Evolutionary conservation across 1,284 basidiomycete genomes (phyloP).

Genomic region (Ustilago esculenta): DNA sequence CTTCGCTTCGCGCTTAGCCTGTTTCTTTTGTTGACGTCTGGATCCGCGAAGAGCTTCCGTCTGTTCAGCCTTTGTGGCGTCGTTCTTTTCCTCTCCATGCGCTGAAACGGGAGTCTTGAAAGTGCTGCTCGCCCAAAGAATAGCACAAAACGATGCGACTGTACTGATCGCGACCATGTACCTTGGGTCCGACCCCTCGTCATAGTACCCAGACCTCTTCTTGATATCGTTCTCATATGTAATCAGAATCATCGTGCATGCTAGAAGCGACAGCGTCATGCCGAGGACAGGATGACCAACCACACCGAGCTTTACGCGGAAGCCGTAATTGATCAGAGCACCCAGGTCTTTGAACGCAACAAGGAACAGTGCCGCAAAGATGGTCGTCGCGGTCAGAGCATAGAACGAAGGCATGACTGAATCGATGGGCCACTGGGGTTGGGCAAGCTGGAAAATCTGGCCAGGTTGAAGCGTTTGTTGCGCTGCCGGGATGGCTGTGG

Average conservation of each 20-base stretch:
- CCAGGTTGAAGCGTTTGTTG: conserved; percentile 29
- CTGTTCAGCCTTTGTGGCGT: neutral
- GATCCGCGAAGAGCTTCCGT: conserved; percentile 7
- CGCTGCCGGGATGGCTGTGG: conserved; percentile 17
- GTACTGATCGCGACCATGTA: conserved; percentile 21
- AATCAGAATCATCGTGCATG: conserved; percentile 28
- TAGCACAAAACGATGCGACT: conserved; percentile 15
- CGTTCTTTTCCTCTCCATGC: conserved; percentile 4
- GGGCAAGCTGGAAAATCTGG: conserved; percentile 40
- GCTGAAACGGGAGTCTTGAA: conserved; percentile 14
- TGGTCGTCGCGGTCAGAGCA: conserved; percentile 22
- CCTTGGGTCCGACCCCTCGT: conserved; percentile 27
- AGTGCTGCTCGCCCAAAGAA: conserved; percentile 32
- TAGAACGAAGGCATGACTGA: conserved; percentile 34
- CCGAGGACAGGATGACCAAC: conserved; percentile 26
- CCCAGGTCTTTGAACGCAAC: conserved; percentile 37
- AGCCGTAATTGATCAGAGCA: conserved; percentile 32
- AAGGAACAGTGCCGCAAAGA: conserved; percentile 27
- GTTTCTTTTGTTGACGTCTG: conserved; percentile 29
- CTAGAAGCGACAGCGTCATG: conserved; percentile 20
- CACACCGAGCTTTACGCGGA: conserved; percentile 20
- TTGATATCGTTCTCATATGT: conserved; percentile 44
- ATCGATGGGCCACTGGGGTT: conserved; percentile 34
- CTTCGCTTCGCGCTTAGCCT: conserved; percentile 40
- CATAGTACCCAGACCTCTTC: conserved; percentile 35